Evolutionary conservation across 441 rosid genomes (phyloP).

Genomic region (Aquilaria agallochum): DNA sequence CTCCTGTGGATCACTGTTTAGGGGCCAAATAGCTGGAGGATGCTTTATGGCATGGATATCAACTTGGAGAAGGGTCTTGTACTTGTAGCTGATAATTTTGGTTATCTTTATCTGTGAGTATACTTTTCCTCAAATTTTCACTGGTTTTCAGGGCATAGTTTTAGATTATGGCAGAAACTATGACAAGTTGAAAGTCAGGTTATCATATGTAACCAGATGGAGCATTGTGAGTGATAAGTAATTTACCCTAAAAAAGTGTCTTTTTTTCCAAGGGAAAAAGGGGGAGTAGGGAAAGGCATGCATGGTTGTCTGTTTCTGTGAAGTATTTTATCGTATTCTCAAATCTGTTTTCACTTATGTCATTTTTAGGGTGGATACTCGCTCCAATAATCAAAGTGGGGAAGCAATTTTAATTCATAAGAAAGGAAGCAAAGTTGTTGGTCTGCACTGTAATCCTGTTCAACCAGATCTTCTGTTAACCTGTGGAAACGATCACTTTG

Average conservation of each 20-base stretch:
- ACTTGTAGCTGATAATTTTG: conserved; percentile 81
- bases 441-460: conserved; percentile 90
- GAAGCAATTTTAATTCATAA: conserved; percentile 76
- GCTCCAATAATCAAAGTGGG: conserved; percentile 51
- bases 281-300: too few relatives aligned
- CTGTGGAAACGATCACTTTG: conserved; percentile 96
- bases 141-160: background rate
- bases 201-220: too few relatives aligned
- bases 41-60: conserved; percentile 94
- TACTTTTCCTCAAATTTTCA: background rate
- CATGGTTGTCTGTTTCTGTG: too few relatives aligned
- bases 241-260: too few relatives aligned
- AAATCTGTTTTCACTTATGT: conserved; percentile 9
- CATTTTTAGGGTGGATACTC: conserved; percentile 66
- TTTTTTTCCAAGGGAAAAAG: too few relatives aligned
- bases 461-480: conserved; percentile 88
- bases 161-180: background rate
- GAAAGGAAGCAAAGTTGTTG: conserved; percentile 89
- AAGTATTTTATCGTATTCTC: background rate
- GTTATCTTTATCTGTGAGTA: conserved; percentile 78
- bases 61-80: conserved; percentile 75
- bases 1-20: conserved; percentile 14
- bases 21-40: conserved; percentile 82
- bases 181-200: too few relatives aligned
- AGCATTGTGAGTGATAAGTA: too few relatives aligned